phyloP scores from a whole-genome alignment of 495 filamentous ascomycete species.

The Aspergillus sparsus region DNA sequence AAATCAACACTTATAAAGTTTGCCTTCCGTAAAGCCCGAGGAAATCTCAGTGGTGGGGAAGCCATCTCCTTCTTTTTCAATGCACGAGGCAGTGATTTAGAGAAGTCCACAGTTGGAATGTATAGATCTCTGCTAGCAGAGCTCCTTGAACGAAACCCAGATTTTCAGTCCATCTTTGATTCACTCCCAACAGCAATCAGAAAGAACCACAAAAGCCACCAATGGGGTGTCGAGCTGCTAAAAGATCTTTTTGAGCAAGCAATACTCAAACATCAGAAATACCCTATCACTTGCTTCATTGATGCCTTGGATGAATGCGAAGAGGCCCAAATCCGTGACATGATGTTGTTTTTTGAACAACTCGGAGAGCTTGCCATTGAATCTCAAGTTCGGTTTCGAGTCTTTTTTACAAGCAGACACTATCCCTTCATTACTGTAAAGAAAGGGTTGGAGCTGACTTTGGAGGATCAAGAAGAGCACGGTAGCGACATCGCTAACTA shows the following conservation, averaged over 20 bases:
- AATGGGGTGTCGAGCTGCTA: slow-evolving; percentile 13
- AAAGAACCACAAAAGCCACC: not conserved
- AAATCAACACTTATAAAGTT: slow-evolving; percentile 58
- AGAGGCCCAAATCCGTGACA: slow-evolving; percentile 31
- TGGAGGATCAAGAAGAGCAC: slow-evolving; percentile 32
- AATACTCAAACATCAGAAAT: too few species aligned
- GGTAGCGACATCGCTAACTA: slow-evolving; percentile 27
- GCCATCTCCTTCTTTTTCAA: not conserved
- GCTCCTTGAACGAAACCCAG: slow-evolving; percentile 29
- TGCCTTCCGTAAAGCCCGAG: slow-evolving; percentile 15
- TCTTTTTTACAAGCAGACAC: slow-evolving; percentile 53
- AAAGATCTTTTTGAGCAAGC: slow-evolving; percentile 21
- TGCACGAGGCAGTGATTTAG: not conserved
- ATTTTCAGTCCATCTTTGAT: slow-evolving; percentile 28
- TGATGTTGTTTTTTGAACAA: slow-evolving; percentile 40
- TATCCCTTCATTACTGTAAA: slow-evolving; percentile 47
- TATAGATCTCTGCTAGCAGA: slow-evolving; percentile 52
- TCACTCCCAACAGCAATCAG: not conserved
- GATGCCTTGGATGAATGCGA: slow-evolving; percentile 45
- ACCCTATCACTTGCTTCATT: slow-evolving; percentile 32
- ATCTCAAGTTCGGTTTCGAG: slow-evolving; percentile 16
- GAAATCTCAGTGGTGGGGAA: not conserved
- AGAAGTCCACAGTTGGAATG: slow-evolving; percentile 40
- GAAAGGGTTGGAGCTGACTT: slow-evolving; percentile 29
- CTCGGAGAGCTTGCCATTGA: slow-evolving; percentile 25